Evolutionary conservation across 1,284 basidiomycete species (phyloP).

Genomic region (Amylostereum areolatum): DNA sequence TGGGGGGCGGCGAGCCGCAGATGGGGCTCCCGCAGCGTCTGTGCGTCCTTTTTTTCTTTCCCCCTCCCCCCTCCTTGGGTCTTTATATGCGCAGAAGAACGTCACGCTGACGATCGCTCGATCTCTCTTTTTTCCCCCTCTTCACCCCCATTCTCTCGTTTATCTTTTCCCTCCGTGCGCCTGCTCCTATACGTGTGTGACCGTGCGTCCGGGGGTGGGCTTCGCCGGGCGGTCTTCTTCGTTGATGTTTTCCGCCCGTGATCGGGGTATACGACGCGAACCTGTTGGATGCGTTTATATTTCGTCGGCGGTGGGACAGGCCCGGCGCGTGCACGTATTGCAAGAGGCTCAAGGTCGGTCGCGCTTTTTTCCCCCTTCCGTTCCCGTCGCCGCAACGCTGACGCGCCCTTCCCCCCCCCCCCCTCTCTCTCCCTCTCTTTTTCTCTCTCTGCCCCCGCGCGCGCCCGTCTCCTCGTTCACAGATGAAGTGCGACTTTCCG

Average conservation of each 20-base stretch:
- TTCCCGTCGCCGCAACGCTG: constrained; percentile 5
- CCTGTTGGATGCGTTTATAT: no score
- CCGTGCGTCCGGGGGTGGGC: no score
- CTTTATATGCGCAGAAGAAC: neutral
- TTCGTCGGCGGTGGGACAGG: constrained; percentile 32
- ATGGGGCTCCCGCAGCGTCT: neutral
- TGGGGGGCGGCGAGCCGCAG: no score
- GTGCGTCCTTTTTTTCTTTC: neutral
- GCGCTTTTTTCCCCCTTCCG: neutral
- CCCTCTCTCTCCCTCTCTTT: constrained; percentile 1
- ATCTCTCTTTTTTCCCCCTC: neutral
- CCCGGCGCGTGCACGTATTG: constrained; percentile 77
- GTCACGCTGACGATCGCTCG: neutral
- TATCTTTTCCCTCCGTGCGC: neutral
- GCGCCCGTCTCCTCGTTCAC: constrained; percentile 7
- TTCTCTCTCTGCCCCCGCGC: no score
- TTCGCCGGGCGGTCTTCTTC: no score
- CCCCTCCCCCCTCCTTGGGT: no score
- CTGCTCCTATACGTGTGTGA: no score
- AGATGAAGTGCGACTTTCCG: constrained; percentile 82
- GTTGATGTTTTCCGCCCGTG: no score
- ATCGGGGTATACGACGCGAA: no score
- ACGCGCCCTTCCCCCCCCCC: constrained; percentile 3
- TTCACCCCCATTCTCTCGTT: neutral
- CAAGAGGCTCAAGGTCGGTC: constrained; percentile 75